Evolutionary conservation across 768 basidiomycete genomes (phyloP), one percentile per base, ranked within the genome.

Genomic region (Russula foetens): DNA sequence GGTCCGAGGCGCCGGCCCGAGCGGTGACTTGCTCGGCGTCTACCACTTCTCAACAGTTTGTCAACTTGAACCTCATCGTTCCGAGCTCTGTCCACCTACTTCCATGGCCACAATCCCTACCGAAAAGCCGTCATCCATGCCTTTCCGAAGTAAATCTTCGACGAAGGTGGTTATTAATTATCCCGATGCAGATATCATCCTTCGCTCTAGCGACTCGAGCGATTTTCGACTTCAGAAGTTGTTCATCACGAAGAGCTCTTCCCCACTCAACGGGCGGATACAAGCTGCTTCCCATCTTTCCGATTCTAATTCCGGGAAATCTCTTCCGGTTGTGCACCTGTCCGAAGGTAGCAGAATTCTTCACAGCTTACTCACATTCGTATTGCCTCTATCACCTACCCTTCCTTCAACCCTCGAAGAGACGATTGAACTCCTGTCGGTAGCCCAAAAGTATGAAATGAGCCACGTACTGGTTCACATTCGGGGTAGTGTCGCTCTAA

Each of bases 141-240:
- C 33, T 15, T n/a, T 23, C 33, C 7, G 35, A 11, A n/a, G 7
- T 33, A 23, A 23, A 38, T 24, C 33, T 23, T 17, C 14, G 9
- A 24, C 11, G 14, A 7, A 21, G 33, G 23, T 23, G 33, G 12
- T 51, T 8, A 76, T 80, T 71, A 68, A 78, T 63, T 71, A 74
- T 48, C 67, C 52, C 24, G 72, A 75, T 26, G 76, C 75, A 9
- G 77, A 81, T 62, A 66, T 79, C 56, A 70, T 77, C 47, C 68
- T 81, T 38, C 73, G 73, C 39, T 74, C 79, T 8, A 66, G 71
- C 1, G 77, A 82, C 57, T 74, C 71, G 4, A 71, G 74, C 4
- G 64, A 72, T 9, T 80, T 81, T 64, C 75, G 73, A 29, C 70
- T 82, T 45, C 74, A 75, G 66, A 76, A 74, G 48, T 62, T 75